phyloP scores from a whole-genome alignment of 768 basidiomycete genomes.

The Mycena galopus region DNA sequence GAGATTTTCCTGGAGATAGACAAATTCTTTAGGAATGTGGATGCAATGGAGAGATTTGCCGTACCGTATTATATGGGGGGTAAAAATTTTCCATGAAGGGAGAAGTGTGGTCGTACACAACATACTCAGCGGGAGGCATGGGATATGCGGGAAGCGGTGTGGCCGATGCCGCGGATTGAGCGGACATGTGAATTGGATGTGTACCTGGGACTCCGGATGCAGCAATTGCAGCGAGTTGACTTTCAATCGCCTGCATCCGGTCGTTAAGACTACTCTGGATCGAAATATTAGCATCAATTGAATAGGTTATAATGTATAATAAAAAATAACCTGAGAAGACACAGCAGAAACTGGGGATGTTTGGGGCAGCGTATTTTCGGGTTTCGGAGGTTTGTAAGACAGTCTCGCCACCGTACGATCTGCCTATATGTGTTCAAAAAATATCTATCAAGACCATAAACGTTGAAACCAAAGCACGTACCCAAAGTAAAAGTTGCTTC shows the following conservation, averaged over 20 bases:
- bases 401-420: neutral
- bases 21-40: neutral
- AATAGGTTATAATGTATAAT: neutral
- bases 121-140: neutral
- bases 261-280: neutral
- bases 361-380: neutral
- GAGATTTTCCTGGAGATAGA: neutral
- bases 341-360: neutral
- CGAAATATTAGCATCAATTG: neutral
- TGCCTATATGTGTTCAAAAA: neutral
- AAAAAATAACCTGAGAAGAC: neutral
- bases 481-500: slow-evolving; percentile 2
- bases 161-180: neutral
- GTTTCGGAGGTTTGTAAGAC: neutral
- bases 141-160: neutral
- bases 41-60: neutral
- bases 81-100: neutral
- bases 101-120: neutral
- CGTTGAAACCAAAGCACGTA: neutral
- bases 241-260: neutral
- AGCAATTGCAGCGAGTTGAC: slow-evolving; percentile 7
- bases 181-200: neutral
- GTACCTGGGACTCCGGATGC: neutral
- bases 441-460: neutral
- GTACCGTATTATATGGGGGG: neutral